Evolutionary conservation across 768 basidiomycete genomes (phyloP).

Genomic region (Tephrocybe sp.): DNA sequence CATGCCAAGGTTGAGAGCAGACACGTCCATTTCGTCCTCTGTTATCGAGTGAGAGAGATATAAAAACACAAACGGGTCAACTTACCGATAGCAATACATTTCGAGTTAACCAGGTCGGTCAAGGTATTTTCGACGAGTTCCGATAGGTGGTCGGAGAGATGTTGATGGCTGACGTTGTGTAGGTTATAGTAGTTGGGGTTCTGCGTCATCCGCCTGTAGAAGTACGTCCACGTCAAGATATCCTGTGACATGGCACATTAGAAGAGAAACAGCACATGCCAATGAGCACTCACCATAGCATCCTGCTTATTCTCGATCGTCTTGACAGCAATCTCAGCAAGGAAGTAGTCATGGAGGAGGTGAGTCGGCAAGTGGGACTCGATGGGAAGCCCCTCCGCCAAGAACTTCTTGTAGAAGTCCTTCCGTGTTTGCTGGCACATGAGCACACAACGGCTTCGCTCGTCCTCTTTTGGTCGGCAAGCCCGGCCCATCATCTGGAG

Average conservation of each 20-base stretch:
- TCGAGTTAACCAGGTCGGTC: constrained; percentile 88
- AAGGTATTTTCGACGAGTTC: constrained; percentile 94
- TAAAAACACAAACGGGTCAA: not conserved
- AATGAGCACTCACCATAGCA: constrained; percentile 60
- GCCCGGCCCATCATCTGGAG: constrained; percentile 99
- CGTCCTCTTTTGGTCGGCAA: constrained; percentile 86
- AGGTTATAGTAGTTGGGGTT: constrained; percentile 96
- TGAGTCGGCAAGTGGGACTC: constrained; percentile 93
- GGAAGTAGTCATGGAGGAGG: constrained; percentile 93
- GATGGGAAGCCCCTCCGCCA: constrained; percentile 95
- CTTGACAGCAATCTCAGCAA: constrained; percentile 97
- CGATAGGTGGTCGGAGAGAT: constrained; percentile 93
- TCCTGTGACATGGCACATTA: constrained; percentile 46
- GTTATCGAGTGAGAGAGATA: constrained; percentile 1
- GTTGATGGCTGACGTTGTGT: constrained; percentile 93
- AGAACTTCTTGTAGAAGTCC: constrained; percentile 99
- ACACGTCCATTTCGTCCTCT: constrained; percentile 94
- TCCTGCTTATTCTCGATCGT: constrained; percentile 99
- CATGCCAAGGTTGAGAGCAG: constrained; percentile 94
- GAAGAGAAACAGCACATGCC: not conserved
- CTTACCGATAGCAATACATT: constrained; percentile 88
- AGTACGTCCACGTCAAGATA: constrained; percentile 98
- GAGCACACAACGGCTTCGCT: constrained; percentile 87
- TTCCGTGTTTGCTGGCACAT: constrained; percentile 99
- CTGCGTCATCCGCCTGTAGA: constrained; percentile 96